These are phyloP conservation scores for Juncus effusus DNA, from an alignment of 176 grass and related monocot genomes.

Conservation along the genomic window DNA sequence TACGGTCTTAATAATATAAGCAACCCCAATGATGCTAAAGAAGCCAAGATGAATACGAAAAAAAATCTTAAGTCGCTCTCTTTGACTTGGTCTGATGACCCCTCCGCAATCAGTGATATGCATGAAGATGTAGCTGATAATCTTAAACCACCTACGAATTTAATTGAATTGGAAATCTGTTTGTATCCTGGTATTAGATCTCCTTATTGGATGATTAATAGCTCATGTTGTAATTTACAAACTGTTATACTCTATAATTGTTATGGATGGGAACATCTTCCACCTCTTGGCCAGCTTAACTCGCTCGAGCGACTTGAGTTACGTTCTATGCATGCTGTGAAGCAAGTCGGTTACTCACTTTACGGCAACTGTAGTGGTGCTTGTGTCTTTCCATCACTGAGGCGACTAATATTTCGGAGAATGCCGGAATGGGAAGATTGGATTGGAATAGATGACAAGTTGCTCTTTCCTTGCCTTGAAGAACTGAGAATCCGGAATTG, in stretches of 20 bases:
- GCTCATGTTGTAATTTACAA: constrained; percentile 12
- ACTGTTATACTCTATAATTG: constrained; percentile 32
- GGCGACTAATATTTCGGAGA: background rate
- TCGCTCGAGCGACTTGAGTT: constrained; percentile 35
- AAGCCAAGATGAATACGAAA: constrained; percentile 14
- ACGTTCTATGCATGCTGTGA: constrained; percentile 11
- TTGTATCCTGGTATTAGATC: constrained; percentile 33
- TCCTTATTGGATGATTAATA: constrained; percentile 30
- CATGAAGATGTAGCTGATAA: constrained; percentile 19
- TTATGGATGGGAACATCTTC: constrained; percentile 30
- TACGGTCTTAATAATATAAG: constrained; percentile 26
- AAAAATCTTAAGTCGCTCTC: too few relatives aligned
- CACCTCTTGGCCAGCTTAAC: constrained; percentile 34
- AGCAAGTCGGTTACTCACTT: constrained; percentile 17
- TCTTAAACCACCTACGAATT: constrained; percentile 22
- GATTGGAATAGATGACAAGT: constrained; percentile 8
- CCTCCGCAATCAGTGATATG: background rate
- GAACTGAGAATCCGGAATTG: background rate
- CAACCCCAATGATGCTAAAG: constrained; percentile 10
- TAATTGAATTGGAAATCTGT: constrained; percentile 13
- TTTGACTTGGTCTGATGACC: constrained; percentile 5
- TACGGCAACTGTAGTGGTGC: background rate
- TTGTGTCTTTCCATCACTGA: constrained; percentile 23
- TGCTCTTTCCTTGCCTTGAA: constrained; percentile 29
- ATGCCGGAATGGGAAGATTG: constrained; percentile 26